A percentile compares a stretch with the other conserved stretches of the same genome.
phyloP scores from a whole-genome alignment of 2,329 filamentous ascomycete species.

The Stemphylium beticola region DNA sequence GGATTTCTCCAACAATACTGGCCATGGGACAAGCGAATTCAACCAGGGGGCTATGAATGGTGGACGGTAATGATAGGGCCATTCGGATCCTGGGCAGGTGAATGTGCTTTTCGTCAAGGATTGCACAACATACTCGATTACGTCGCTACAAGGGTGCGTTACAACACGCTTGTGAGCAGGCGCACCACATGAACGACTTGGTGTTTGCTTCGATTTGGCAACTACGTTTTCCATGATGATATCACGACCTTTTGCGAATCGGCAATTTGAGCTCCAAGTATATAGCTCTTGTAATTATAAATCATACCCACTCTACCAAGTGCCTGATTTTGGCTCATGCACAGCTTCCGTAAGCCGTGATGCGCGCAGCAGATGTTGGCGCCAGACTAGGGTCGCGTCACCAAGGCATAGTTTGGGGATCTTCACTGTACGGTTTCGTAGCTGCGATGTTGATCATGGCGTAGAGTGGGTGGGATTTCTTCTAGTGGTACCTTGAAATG shows the following conservation, averaged over 20 bases:
- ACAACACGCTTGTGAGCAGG: neutral
- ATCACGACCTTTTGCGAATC: neutral
- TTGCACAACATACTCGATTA: slow-evolving; percentile 7
- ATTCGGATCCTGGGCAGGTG: neutral
- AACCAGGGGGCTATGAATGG: slow-evolving; percentile 44
- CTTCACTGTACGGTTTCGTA: slow-evolving; percentile 10
- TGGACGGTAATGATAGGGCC: slow-evolving; percentile 17
- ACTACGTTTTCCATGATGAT: neutral
- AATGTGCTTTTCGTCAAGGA: neutral
- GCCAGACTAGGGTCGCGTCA: neutral
- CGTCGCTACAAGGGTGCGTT: neutral
- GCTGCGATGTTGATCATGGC: slow-evolving; percentile 2
- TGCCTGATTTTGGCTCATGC: neutral
- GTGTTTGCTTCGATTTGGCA: neutral
- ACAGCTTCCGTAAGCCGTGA: neutral
- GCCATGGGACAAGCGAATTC: slow-evolving; percentile 43
- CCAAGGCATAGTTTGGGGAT: neutral
- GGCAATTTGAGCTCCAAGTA: neutral
- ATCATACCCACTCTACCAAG: neutral
- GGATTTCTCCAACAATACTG: slow-evolving; percentile 34
- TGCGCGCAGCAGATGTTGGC: neutral
- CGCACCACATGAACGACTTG: neutral
- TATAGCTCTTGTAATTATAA: neutral
- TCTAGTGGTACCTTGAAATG: too few species aligned
- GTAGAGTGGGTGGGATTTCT: too few species aligned